Conservation (phyloP, 139 green algal species). For the Trebouxia sp. region DNA sequence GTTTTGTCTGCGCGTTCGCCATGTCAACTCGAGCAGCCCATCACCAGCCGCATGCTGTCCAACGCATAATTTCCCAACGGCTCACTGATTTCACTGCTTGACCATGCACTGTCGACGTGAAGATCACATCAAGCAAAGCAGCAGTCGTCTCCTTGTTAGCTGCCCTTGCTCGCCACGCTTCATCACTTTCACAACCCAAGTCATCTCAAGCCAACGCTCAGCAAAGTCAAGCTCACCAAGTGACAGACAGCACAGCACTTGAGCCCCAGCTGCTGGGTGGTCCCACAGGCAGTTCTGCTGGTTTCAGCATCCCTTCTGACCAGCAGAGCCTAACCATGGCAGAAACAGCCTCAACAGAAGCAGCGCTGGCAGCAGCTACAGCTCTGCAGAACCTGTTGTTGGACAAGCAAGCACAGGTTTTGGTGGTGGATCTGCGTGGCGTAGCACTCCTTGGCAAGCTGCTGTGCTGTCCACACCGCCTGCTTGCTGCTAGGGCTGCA, state of each 20-base stretch:
- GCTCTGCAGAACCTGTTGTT: slow-evolving; percentile 46
- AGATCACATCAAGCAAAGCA: slow-evolving; percentile 19
- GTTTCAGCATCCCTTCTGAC: too few species aligned
- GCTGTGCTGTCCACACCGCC: not conserved
- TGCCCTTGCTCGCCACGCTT: not conserved
- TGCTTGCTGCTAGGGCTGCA: slow-evolving; percentile 29
- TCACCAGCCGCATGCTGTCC: too few species aligned
- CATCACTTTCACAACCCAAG: too few species aligned
- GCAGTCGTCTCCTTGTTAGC: not conserved
- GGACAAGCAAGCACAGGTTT: slow-evolving; percentile 34
- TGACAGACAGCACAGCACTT: not conserved
- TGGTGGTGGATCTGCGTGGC: slow-evolving; percentile 14
- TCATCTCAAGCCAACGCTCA: too few species aligned
- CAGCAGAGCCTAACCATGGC: not conserved
- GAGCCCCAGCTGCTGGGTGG: not conserved
- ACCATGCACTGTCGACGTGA: not conserved
- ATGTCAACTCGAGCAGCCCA: too few species aligned
- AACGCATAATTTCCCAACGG: too few species aligned
- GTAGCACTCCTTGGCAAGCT: not conserved
- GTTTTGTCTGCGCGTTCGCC: too few species aligned
- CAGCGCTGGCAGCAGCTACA: slow-evolving; percentile 38
- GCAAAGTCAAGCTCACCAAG: too few species aligned
- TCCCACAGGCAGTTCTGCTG: not conserved
- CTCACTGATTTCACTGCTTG: not conserved
- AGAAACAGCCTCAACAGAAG: not conserved